Base-by-base conservation (phyloP, 805 yeast genomes). In the Candida glaebosa region DNA sequence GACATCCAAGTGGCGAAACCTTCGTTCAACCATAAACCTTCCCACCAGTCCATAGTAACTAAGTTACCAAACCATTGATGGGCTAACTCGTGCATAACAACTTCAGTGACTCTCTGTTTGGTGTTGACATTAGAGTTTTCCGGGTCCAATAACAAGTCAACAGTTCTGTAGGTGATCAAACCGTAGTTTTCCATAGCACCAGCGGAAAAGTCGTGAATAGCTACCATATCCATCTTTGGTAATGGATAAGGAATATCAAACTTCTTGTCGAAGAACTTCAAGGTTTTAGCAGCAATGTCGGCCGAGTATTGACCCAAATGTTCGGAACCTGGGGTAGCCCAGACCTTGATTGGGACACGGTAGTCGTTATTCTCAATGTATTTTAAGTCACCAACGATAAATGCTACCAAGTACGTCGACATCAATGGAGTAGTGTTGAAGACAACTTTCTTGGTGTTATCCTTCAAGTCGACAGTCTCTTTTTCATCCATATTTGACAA, bases 11-110 rank as follows among this genome's bases (percentile, higher is more conserved):
- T 86, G 37, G 95, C 95, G 53, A 86, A 87, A 35, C 93, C 91
- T 68, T 86, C 95, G 59, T 86, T 86, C 53, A 86, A 75, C 91
- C 93, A 86, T 55, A 86, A 75, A 50, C 87, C 91, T 63, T 84
- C 87, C 95, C 95, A 86, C 83, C 87, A 86, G 57, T 85, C 90
- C 95, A 86, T 86, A 41, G 95, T 86, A 45, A 86, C 95, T 64
- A 86, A 73, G 63, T 86, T 83, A 58, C 95, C 95, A 55, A 86
- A 86, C 95, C 95, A 86, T 69, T 86, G 95, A 63, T 86, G 95
- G 38, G 95, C 93, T 67, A 86, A 75, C 67, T 86, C 95, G 67
- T 86, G 95, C 68, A 83, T 87, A 34, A 86, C 89, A 37, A 86
- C 93, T 57, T 86, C 91, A 28, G 89, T 84, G 31, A 86, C 93